Base-by-base conservation (phyloP, 371 early-diverging fungal genomes). In the Dinochytrium kinnereticum region DNA sequence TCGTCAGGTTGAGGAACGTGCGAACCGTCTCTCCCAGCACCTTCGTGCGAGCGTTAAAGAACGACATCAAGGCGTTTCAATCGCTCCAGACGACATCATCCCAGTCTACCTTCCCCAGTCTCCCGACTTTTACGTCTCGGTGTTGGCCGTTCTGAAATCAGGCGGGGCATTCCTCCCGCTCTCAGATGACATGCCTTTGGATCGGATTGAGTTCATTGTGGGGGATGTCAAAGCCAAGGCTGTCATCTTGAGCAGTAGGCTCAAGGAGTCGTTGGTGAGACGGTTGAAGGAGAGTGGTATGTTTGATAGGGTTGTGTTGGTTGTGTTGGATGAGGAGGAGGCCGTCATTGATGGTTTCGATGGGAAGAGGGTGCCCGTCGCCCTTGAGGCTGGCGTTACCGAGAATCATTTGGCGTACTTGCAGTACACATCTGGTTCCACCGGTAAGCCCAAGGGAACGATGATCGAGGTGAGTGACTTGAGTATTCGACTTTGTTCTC, bases 141-240 rank as follows among this genome's bases (percentile, higher is more conserved):
- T 79, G 30, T 64, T 81, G 2, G 81, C 71, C 1, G 65, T 71
- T 24, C 31, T 79, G 49, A 81, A 79, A 51, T 59, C 79, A 10
- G 76, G 80, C 10, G 80, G 44, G 13, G 73, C 77, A 2, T 75
- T 55, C 51, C 75, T 79, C 19, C 73, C 78, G 24, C 57, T 55
- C 26, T 7, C 57, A 17, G 15, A 55, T 19, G 57, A 55, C 26
- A 55, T 55, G 57, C 57, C 57, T 7, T 30, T 55, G 21, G 57
- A 55, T 7, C 57, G 57, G 57, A 26, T 55, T 30, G 57, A 55
- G 57, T 55, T 55, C 24, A 55, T 55, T 55, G 26, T 55, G 26
- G 30, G 26, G 26, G 57, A 55, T 7, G 57, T 30, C 15, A 24
- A 24, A 19, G 57, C 57, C 24, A 55, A 55, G 24, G 57, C 24